phyloP scores from a whole-genome alignment of 179 eudicot genomes.

The Spergularia azorica region DNA sequence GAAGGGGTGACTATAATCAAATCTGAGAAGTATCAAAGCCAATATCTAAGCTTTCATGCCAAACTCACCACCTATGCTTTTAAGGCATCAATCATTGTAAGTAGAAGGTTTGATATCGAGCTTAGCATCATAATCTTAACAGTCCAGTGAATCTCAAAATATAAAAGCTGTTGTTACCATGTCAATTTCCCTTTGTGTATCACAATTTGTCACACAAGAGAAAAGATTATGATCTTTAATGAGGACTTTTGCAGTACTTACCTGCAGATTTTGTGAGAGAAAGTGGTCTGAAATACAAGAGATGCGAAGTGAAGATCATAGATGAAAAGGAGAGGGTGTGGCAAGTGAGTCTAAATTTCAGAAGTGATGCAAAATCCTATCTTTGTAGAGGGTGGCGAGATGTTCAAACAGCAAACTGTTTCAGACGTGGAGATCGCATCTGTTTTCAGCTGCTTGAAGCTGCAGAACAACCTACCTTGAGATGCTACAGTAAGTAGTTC shows the following conservation, averaged over 20 bases:
- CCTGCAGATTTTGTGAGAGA: conserved; percentile 7
- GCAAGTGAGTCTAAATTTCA: background rate
- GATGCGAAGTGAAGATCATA: conserved; percentile 13
- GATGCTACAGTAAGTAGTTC: conserved; percentile 24
- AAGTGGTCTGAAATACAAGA: background rate
- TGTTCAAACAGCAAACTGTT: conserved; percentile 15
- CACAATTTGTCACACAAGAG: background rate
- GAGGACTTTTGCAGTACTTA: conserved; percentile 2
- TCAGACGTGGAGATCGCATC: background rate
- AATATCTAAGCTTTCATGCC: background rate
- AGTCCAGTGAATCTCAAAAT: background rate
- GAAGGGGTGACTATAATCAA: background rate
- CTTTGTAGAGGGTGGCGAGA: conserved; percentile 18
- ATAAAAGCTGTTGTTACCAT: background rate
- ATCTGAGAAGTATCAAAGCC: background rate
- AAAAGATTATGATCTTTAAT: background rate
- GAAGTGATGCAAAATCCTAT: background rate
- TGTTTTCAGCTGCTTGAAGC: conserved; percentile 17
- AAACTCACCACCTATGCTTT: background rate
- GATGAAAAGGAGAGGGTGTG: conserved; percentile 23
- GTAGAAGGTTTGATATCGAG: background rate
- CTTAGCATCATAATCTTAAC: background rate
- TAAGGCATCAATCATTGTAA: conserved; percentile 11
- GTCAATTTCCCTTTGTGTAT: background rate
- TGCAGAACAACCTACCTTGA: conserved; percentile 17